Evolutionary conservation across 2,329 filamentous ascomycete species (phyloP), one percentile per base, ranked within the genome.

Genomic region (Dendrostoma leiphaemia): DNA sequence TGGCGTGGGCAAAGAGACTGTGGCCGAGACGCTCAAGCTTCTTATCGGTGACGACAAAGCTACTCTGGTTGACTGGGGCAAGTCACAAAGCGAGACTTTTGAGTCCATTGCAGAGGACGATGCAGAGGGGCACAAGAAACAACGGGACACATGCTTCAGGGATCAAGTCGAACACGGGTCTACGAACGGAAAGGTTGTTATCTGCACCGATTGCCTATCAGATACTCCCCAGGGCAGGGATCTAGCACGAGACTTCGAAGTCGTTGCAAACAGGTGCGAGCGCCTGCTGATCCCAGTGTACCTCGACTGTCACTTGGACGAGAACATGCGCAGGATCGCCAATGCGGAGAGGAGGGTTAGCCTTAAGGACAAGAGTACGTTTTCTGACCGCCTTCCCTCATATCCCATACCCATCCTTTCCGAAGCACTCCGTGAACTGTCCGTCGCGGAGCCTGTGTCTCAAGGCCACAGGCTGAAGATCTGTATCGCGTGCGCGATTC

Each of bases 1-100:
- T 3, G 66, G 65, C 46, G 62, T 67, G 29, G 68, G 67, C 48
- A 70, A 69, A 58, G 60, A 64, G 26, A 63, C 67, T 6, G 61
- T 69, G 2, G 67, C 66, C 32, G 65, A 69, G 58, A 65, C 61
- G 24, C 61, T 70, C 26, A 56, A 60, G n/a, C 59, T 64, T 12
- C 58, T 70, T 3, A 57, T 70, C 4, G 67, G 67, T 26, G 40
- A 51, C 40, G 64, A 67, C 49, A 64, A 68, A 40, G 63, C 64
- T 19, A 57, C 66, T n/a, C 60, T 70, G 44, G 54, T 62, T 28
- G 57, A 63, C 37, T 57, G 55, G 55, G 31, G 37, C 24, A 51
- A 28, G 45, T 37, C 41, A 21, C 47, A 48, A 31, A 23, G 47
- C 31, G 55, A 54, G 31, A 54, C 26, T 24, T 54, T 57, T 15